phyloP scores from a whole-genome alignment of 371 early-diverging fungal genomes.

The Actinomortierella ambigua region DNA sequence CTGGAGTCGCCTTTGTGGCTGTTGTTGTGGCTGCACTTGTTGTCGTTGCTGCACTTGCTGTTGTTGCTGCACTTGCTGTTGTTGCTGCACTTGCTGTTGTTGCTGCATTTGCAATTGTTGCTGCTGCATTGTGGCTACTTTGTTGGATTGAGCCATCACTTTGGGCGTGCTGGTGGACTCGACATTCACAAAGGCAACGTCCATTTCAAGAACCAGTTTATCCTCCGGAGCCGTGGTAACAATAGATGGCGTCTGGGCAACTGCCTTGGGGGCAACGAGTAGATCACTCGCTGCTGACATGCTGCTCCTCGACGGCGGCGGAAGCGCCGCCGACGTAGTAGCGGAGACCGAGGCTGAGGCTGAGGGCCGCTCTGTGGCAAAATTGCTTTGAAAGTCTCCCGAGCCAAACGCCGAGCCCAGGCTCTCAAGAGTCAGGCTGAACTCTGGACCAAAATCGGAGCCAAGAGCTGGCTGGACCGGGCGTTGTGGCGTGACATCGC shows the following conservation, averaged over 20 bases:
- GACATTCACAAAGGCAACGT: constrained; percentile 6
- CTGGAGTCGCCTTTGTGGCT: neutral
- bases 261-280: neutral
- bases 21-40: neutral
- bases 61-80: neutral
- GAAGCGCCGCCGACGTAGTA: neutral
- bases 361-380: no score
- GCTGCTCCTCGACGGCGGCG: neutral
- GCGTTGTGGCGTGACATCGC: constrained; percentile 5
- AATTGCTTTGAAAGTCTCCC: neutral
- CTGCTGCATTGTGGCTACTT: constrained; percentile 4
- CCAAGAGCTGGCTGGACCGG: neutral
- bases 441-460: constrained; percentile 3
- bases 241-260: neutral
- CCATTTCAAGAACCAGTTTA: neutral
- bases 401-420: constrained; percentile 6
- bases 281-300: neutral
- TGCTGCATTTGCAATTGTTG: constrained; percentile 8
- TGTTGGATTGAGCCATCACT: constrained; percentile 10
- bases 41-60: neutral
- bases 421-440: neutral
- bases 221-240: neutral
- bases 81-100: no score
- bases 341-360: neutral
- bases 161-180: constrained; percentile 8